These are phyloP conservation scores for Aphanomyces cochlioides DNA, from an alignment of 352 stramenopile genomes.

Conservation along the genomic window DNA sequence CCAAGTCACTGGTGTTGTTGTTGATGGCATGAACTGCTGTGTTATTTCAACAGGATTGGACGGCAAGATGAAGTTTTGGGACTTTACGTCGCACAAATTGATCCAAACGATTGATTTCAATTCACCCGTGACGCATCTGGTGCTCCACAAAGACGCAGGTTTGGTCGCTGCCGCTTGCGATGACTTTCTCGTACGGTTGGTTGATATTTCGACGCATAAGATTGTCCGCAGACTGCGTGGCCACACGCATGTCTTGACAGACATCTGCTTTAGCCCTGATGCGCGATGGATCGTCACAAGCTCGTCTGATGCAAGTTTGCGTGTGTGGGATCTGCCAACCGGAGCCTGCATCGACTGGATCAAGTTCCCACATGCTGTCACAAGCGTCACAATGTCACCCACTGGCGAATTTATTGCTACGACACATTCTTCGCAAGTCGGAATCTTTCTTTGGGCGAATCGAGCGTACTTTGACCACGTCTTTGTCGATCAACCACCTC, in stretches of 20 bases:
- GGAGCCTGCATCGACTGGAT: constrained; percentile 94
- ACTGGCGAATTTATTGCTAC: constrained; percentile 95
- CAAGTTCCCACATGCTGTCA: constrained; percentile 89
- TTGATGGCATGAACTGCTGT: constrained; percentile 81
- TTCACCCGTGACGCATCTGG: constrained; percentile 72
- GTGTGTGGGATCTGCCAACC: constrained; percentile 94
- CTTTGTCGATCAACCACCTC: constrained; percentile 73
- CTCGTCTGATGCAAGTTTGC: constrained; percentile 79
- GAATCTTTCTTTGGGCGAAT: constrained; percentile 95
- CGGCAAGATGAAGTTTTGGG: constrained; percentile 88
- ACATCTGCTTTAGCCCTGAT: constrained; percentile 87
- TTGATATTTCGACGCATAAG: constrained; percentile 80
- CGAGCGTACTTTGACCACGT: constrained; percentile 91
- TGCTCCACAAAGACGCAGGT: constrained; percentile 83
- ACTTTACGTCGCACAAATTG: constrained; percentile 75
- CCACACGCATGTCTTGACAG: constrained; percentile 80
- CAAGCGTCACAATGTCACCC: constrained; percentile 88
- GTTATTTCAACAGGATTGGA: constrained; percentile 85
- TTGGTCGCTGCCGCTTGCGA: constrained; percentile 85
- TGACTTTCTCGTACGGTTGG: constrained; percentile 83
- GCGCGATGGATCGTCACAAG: constrained; percentile 86
- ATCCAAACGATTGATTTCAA: constrained; percentile 66
- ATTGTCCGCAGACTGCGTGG: constrained; percentile 84
- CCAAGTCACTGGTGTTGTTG: constrained; percentile 77
- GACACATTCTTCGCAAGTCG: constrained; percentile 87